Percentiles rank a stretch among this genome's conserved stretches.
Conservation (phyloP, 441 rosid species). For the Iberis amara region DNA sequence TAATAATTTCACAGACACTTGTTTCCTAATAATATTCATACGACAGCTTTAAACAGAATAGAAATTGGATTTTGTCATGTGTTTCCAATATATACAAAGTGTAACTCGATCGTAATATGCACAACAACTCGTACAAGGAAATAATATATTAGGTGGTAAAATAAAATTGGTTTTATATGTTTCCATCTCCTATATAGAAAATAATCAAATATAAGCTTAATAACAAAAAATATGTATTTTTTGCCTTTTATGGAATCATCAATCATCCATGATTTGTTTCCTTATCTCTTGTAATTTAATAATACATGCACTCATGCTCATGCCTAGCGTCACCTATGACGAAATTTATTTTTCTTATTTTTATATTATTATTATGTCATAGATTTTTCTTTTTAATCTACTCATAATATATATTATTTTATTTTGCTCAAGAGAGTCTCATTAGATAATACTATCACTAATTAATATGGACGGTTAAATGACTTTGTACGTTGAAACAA, state of each 20-base stretch:
- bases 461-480: conserved; percentile 7
- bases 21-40: no score
- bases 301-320: conserved; percentile 16
- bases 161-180: no score
- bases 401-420: neutral
- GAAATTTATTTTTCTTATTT: neutral
- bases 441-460: neutral
- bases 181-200: neutral
- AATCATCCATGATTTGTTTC: neutral
- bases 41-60: no score
- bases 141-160: neutral
- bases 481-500: no score
- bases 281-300: neutral
- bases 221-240: neutral
- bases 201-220: neutral
- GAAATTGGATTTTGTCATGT: no score
- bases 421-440: neutral
- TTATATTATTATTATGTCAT: neutral
- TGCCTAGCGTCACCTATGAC: conserved; percentile 22
- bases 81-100: no score
- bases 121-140: neutral
- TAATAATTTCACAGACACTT: no score
- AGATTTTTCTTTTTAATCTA: no score
- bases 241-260: neutral
- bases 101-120: neutral